Percentiles rank a stretch among this genome's conserved stretches.
phyloP scores from a whole-genome alignment of 2,329 filamentous ascomycete species.

The Claviceps lovelessii region DNA sequence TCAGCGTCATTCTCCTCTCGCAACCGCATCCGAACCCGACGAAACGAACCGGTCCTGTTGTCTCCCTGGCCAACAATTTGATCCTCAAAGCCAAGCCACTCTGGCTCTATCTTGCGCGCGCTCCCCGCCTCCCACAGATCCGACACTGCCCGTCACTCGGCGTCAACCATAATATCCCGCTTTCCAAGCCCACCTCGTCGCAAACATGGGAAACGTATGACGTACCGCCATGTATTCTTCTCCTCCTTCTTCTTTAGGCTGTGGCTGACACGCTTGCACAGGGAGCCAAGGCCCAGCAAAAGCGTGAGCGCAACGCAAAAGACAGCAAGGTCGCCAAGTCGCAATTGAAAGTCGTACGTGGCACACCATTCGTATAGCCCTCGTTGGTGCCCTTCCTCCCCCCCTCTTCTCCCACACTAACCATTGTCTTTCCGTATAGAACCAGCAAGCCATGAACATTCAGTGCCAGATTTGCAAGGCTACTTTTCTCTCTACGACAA shows the following conservation, averaged over 20 bases:
- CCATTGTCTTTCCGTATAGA: conserved; percentile 32
- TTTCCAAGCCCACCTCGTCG: not conserved
- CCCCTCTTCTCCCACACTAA: not conserved
- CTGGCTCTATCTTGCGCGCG: no score
- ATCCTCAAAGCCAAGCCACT: not conserved
- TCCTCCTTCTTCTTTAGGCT: no score
- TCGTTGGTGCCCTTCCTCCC: not conserved
- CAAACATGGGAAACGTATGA: conserved; percentile 4
- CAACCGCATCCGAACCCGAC: not conserved
- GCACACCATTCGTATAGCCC: not conserved
- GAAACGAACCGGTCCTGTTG: not conserved
- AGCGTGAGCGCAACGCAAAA: conserved; percentile 59
- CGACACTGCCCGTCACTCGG: not conserved
- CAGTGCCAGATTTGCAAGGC: conserved; percentile 65
- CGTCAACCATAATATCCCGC: not conserved
- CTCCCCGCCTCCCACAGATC: not conserved
- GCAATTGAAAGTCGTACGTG: conserved; percentile 51
- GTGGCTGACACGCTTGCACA: conserved; percentile 12
- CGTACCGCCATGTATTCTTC: not conserved
- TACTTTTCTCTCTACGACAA: conserved; percentile 66
- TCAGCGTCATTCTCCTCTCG: not conserved
- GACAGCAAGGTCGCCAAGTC: conserved; percentile 45
- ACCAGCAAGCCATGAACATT: conserved; percentile 59
- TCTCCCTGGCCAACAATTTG: not conserved
- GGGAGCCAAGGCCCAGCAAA: conserved; percentile 55